These are phyloP conservation scores for Saksenaea vasiformis DNA, from an alignment of 371 early-diverging fungal genomes.

Conservation along the genomic window DNA sequence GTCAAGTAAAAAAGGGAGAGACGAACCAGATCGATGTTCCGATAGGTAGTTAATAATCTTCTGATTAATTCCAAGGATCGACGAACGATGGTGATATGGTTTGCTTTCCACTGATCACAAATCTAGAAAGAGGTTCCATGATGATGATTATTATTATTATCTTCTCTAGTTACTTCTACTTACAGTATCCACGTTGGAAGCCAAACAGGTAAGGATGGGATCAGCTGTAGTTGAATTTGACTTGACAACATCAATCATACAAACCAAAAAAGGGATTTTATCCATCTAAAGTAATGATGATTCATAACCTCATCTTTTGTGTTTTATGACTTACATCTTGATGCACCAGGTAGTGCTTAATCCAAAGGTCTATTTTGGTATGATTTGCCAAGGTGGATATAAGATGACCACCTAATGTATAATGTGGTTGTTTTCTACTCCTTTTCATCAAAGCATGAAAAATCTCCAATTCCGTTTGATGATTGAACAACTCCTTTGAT, in stretches of 20 bases:
- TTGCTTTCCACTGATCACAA: slow-evolving; percentile 5
- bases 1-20: neutral
- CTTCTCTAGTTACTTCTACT: neutral
- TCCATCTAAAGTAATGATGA: neutral
- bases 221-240: neutral
- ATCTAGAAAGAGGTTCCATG: too few species aligned
- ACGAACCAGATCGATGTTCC: neutral
- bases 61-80: slow-evolving; percentile 17
- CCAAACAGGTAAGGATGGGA: neutral
- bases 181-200: neutral
- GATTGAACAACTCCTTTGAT: neutral
- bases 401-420: neutral
- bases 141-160: neutral
- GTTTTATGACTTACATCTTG: neutral
- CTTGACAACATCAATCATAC: slow-evolving; percentile 20
- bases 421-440: slow-evolving; percentile 1
- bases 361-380: neutral
- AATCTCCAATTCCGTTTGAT: slow-evolving; percentile 9
- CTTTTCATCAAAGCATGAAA: slow-evolving; percentile 16
- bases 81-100: slow-evolving; percentile 21
- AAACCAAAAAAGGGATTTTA: slow-evolving; percentile 13
- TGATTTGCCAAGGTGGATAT: slow-evolving; percentile 4
- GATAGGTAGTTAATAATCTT: neutral
- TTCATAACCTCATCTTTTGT: neutral
- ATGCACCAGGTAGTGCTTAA: neutral